phyloP scores from a whole-genome alignment of 306 rosid species.

The Cucurbita moschata region DNA sequence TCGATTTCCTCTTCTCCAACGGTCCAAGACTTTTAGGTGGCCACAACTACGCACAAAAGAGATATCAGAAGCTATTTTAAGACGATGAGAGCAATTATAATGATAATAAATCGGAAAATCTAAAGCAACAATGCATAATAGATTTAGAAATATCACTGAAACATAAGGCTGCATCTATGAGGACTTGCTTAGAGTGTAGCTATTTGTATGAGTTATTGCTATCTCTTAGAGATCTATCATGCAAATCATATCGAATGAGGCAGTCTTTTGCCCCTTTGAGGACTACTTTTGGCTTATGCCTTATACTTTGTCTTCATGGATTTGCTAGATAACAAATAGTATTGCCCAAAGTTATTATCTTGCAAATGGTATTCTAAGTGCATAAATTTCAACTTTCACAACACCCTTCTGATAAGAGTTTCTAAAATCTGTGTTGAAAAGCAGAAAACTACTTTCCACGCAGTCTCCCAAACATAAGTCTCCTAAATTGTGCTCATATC shows the following conservation, averaged over 20 bases:
- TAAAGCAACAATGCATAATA: neutral
- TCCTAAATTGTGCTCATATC: neutral
- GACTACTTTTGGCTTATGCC: neutral
- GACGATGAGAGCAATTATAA: neutral
- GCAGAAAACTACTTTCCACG: neutral
- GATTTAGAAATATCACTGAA: neutral
- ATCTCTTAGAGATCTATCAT: too few species aligned
- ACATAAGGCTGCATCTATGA: neutral
- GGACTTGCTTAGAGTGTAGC: neutral
- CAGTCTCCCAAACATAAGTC: neutral
- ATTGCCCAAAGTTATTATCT: neutral
- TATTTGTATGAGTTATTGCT: neutral
- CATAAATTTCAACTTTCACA: neutral
- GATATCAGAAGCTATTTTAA: neutral
- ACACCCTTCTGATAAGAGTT: neutral
- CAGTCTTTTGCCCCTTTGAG: neutral
- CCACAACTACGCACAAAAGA: conserved; percentile 23
- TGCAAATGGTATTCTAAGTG: neutral
- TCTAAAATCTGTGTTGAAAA: neutral
- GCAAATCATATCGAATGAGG: neutral
- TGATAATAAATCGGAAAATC: neutral
- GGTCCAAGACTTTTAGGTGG: conserved; percentile 55
- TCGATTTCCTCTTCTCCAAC: conserved; percentile 18
- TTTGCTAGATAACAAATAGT: neutral
- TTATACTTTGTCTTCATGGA: neutral